A percentile compares a stretch with the other conserved stretches of the same genome.
Evolutionary conservation across 768 basidiomycete species (phyloP).

Genomic region (Fistulinella prunicolor): DNA sequence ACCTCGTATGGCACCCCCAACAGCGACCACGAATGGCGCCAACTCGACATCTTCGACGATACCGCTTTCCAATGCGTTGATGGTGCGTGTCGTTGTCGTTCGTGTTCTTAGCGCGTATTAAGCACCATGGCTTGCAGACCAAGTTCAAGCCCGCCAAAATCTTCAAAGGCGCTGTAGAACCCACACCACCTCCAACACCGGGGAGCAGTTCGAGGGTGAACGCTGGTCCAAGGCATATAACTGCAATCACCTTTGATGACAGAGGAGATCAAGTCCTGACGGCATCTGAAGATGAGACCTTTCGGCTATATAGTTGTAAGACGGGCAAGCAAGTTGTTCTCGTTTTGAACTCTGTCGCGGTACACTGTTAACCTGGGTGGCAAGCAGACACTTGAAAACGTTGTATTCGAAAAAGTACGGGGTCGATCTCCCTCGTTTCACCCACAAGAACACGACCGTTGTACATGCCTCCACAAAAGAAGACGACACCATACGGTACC

Average conservation of each 20-base stretch:
- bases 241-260: constrained; percentile 89
- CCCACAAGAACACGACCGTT: constrained; percentile 83
- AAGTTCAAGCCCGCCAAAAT: constrained; percentile 88
- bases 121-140: constrained; percentile 38
- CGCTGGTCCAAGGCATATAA: constrained; percentile 68
- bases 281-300: constrained; percentile 88
- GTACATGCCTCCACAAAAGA: constrained; percentile 93
- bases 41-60: constrained; percentile 34
- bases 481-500: constrained; percentile 92
- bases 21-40: constrained; percentile 34
- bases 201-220: constrained; percentile 35
- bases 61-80: constrained; percentile 44
- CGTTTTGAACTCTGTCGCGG: constrained; percentile 13
- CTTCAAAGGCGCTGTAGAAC: constrained; percentile 76
- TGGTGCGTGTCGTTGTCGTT: constrained; percentile 39
- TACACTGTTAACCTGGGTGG: constrained; percentile 28
- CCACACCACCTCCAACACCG: constrained; percentile 46
- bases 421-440: constrained; percentile 90
- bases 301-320: constrained; percentile 85
- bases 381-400: constrained; percentile 64
- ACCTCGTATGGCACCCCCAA: constrained; percentile 43
- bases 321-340: constrained; percentile 82
- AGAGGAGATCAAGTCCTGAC: constrained; percentile 84
- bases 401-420: constrained; percentile 96
- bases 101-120: not conserved